phyloP scores from a whole-genome alignment of 768 basidiomycete species.

The Mrakia frigida region DNA sequence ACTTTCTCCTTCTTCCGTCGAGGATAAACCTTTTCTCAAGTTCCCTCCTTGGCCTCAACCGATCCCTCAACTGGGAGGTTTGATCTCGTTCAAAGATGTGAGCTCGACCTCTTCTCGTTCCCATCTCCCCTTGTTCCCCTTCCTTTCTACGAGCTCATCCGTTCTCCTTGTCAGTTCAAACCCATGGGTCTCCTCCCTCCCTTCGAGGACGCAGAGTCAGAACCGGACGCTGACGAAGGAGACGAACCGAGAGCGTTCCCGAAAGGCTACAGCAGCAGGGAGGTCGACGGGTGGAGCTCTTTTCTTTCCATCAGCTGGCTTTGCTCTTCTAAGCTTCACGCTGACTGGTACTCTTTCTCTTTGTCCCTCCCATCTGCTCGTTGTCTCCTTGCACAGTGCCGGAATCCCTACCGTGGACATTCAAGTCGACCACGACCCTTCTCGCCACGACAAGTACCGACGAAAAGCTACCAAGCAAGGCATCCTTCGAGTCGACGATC shows the following conservation, averaged over 20 bases:
- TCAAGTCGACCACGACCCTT: conserved; percentile 19
- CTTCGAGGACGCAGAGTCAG: background rate
- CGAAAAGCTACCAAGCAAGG: conserved; percentile 13
- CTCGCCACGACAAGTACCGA: background rate
- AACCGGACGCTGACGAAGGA: background rate
- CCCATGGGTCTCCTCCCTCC: background rate
- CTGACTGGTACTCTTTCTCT: background rate
- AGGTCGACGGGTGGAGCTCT: conserved; percentile 18
- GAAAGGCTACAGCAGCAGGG: background rate
- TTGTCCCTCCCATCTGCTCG: background rate
- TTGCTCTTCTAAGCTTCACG: background rate
- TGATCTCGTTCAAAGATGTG: background rate
- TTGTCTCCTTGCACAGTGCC: background rate
- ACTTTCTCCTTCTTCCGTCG: background rate
- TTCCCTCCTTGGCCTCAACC: conserved; percentile 7
- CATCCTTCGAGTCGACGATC: conserved; percentile 20
- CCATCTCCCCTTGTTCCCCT: background rate
- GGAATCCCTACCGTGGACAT: conserved; percentile 22
- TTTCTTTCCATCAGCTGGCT: background rate
- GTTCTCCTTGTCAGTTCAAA: background rate
- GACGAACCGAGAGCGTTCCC: background rate
- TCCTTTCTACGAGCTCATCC: background rate
- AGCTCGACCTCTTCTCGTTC: background rate
- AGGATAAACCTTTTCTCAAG: background rate
- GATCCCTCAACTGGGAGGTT: background rate